Conservation (phyloP, 805 yeast genomes). For the Pichia paraexigua region DNA sequence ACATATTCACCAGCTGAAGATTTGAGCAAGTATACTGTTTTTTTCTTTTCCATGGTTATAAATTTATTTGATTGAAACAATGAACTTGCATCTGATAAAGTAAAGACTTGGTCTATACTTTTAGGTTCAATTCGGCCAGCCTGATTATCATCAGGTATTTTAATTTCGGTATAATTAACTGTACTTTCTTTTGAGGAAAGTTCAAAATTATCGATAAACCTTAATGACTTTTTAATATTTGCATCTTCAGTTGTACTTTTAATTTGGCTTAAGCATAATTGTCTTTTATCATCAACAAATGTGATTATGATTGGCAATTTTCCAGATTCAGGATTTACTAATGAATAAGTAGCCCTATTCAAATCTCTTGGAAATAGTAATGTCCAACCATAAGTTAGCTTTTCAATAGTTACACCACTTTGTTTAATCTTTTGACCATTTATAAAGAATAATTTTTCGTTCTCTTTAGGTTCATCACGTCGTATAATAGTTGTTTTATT, state of each 20-base stretch:
- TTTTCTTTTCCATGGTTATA: not conserved
- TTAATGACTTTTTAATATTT: not conserved
- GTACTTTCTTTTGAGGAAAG: not conserved
- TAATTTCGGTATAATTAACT: not conserved
- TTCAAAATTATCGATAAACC: constrained; percentile 1
- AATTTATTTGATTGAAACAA: constrained; percentile 8
- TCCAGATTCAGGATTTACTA: not conserved
- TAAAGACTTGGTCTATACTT: constrained; percentile 21
- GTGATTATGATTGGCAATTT: constrained; percentile 4
- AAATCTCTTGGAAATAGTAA: constrained; percentile 11
- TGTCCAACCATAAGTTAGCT: constrained; percentile 26
- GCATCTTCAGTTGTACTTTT: not conserved
- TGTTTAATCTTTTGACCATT: constrained; percentile 18
- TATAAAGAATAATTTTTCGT: constrained; percentile 13
- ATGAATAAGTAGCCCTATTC: not conserved
- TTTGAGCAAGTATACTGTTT: constrained; percentile 17
- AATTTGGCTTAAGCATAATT: not conserved
- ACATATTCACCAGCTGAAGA: constrained; percentile 19
- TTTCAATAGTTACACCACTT: constrained; percentile 13
- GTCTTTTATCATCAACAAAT: not conserved
- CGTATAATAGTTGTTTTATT: constrained; percentile 10
- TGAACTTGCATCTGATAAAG: constrained; percentile 14
- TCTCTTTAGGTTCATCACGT: not conserved
- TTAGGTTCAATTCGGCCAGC: constrained; percentile 21
- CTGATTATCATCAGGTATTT: not conserved